phyloP scores from a whole-genome alignment of 2,329 filamentous ascomycete genomes.

The Achaetomium macrosporum region DNA sequence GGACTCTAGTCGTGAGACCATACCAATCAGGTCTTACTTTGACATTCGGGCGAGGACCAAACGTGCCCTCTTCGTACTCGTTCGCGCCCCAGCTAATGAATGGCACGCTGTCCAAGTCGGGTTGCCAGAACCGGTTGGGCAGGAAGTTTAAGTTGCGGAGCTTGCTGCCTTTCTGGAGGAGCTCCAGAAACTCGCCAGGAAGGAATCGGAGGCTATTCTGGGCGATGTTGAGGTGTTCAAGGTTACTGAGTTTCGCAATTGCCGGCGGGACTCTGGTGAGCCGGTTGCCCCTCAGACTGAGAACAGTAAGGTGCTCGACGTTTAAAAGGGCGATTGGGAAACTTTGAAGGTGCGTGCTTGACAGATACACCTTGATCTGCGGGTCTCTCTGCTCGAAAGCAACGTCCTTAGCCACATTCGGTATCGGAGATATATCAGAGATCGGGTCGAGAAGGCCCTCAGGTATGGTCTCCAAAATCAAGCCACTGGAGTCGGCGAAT shows the following conservation, averaged over 20 bases:
- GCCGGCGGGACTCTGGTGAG: constrained; percentile 55
- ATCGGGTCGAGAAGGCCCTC: constrained; percentile 54
- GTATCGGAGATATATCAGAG: constrained; percentile 48
- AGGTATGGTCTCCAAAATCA: constrained; percentile 48
- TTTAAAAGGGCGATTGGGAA: constrained; percentile 58
- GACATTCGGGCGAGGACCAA: constrained; percentile 6
- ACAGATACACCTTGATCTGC: constrained; percentile 55
- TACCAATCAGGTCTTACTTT: constrained; percentile 11
- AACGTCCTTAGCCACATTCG: constrained; percentile 49
- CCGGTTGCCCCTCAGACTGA: constrained; percentile 60
- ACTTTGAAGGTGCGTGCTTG: constrained; percentile 49
- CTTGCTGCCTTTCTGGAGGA: constrained; percentile 42
- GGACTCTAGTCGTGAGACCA: constrained; percentile 18
- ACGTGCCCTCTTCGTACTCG: constrained; percentile 15
- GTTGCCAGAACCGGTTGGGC: constrained; percentile 56
- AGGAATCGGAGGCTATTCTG: constrained; percentile 57
- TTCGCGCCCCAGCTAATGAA: not conserved
- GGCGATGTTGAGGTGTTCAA: constrained; percentile 59
- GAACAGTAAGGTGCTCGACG: constrained; percentile 54
- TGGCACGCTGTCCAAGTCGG: not conserved
- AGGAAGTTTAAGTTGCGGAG: constrained; percentile 50
- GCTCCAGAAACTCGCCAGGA: constrained; percentile 56
- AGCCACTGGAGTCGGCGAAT: constrained; percentile 27
- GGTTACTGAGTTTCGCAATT: constrained; percentile 51
- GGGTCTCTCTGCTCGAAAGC: constrained; percentile 56